Evolutionary conservation across 805 yeast genomes (phyloP).

Genomic region (Barnettozyma californica): DNA sequence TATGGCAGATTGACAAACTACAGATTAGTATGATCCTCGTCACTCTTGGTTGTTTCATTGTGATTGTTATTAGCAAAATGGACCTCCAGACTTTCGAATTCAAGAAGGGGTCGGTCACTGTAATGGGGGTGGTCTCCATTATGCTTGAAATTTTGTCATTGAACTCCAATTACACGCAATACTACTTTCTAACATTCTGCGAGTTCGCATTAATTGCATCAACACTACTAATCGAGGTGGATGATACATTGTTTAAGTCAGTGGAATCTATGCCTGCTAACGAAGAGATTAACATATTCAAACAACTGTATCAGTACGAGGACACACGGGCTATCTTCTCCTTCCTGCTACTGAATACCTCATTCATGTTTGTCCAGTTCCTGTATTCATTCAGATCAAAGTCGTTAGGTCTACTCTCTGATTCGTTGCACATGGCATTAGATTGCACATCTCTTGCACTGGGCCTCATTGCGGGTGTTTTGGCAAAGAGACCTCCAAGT

Average conservation of each 20-base stretch:
- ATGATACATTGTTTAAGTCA: constrained; percentile 8
- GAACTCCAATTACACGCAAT: constrained; percentile 15
- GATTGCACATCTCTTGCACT: constrained; percentile 89
- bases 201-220: constrained; percentile 12
- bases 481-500: constrained; percentile 53
- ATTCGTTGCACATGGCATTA: constrained; percentile 92
- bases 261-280: background rate
- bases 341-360: constrained; percentile 75
- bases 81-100: constrained; percentile 11
- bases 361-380: constrained; percentile 92
- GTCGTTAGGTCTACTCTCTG: constrained; percentile 86
- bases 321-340: constrained; percentile 89
- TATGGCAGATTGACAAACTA: constrained; percentile 3
- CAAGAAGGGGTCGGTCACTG: constrained; percentile 16
- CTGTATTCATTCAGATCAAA: constrained; percentile 89
- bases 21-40: constrained; percentile 24
- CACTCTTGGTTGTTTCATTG: constrained; percentile 22
- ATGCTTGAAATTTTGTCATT: constrained; percentile 32
- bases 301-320: constrained; percentile 31
- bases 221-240: constrained; percentile 14
- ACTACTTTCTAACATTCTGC: constrained; percentile 9
- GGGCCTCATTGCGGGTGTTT: constrained; percentile 80
- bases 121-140: constrained; percentile 29
- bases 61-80: constrained; percentile 15
- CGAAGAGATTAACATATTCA: constrained; percentile 14